phyloP scores from a whole-genome alignment of 805 yeast species.

The Zygotorulaspora chibaensis region DNA sequence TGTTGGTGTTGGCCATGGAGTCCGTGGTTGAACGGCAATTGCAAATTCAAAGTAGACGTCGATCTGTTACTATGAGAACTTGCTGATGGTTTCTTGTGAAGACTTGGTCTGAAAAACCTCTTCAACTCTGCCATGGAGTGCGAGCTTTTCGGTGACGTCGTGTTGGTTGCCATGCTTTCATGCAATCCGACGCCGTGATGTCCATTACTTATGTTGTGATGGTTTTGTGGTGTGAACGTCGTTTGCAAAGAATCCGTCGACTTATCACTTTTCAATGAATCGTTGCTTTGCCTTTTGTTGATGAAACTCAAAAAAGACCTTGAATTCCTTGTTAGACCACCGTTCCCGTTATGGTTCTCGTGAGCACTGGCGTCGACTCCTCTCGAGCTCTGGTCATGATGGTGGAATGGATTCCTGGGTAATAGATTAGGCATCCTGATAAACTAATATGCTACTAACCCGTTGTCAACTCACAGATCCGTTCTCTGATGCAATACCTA shows the following conservation, averaged over 20 bases:
- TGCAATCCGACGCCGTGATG: conserved; percentile 5
- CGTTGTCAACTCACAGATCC: too few species aligned
- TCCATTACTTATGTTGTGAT: conserved; percentile 1
- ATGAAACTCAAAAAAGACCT: conserved; percentile 32
- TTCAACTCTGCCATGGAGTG: conserved; percentile 67
- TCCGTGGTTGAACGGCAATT: conserved; percentile 7
- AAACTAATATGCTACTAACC: neutral
- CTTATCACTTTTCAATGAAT: conserved; percentile 31
- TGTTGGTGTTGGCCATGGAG: conserved; percentile 1
- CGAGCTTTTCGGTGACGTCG: conserved; percentile 25
- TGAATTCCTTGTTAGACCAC: conserved; percentile 18
- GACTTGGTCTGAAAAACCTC: conserved; percentile 59
- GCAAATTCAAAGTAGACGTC: conserved; percentile 9
- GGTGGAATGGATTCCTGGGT: conserved; percentile 31
- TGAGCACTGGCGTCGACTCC: neutral
- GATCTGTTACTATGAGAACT: conserved; percentile 2
- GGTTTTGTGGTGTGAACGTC: conserved; percentile 8
- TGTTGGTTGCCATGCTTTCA: conserved; percentile 4
- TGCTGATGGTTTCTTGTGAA: conserved; percentile 23
- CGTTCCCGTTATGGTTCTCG: conserved; percentile 1
- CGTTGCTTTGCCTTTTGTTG: conserved; percentile 31
- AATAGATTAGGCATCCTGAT: conserved; percentile 27
- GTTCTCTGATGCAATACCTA: too few species aligned
- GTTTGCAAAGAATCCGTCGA: conserved; percentile 26
- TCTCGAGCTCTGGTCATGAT: conserved; percentile 9